Conservation (phyloP, 768 basidiomycete species). For the Russula vinacea region DNA sequence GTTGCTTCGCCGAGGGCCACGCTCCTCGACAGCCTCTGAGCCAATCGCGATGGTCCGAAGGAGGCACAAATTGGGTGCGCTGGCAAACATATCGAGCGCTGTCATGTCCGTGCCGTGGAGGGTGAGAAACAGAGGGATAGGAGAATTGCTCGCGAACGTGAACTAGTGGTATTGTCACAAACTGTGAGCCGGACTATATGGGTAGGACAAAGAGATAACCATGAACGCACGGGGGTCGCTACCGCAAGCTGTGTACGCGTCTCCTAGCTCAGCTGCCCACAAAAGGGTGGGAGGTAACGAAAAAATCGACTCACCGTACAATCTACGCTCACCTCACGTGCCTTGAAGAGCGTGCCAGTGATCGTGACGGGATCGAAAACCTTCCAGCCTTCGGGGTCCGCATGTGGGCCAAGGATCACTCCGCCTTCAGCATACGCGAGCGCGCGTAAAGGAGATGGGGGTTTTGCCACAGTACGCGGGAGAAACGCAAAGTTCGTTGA, state of each 20-base stretch:
- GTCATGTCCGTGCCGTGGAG: constrained; percentile 45
- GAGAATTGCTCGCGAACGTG: constrained; percentile 49
- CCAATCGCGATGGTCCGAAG: constrained; percentile 50
- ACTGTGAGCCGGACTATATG: background rate
- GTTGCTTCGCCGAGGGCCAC: constrained; percentile 41
- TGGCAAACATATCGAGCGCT: constrained; percentile 49
- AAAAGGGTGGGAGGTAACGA: background rate
- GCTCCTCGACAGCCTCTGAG: constrained; percentile 5
- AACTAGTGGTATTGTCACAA: constrained; percentile 37
- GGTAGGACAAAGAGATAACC: background rate
- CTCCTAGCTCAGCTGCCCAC: background rate
- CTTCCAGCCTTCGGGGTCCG: constrained; percentile 44
- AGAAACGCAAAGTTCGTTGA: constrained; percentile 37
- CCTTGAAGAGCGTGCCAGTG: constrained; percentile 39
- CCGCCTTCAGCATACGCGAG: constrained; percentile 39
- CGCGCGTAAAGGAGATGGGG: constrained; percentile 39
- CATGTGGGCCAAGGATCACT: constrained; percentile 40
- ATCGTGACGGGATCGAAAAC: constrained; percentile 36
- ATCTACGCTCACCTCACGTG: constrained; percentile 35
- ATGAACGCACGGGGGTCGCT: constrained; percentile 44
- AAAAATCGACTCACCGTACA: constrained; percentile 36
- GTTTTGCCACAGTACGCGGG: constrained; percentile 37
- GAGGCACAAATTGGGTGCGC: constrained; percentile 44
- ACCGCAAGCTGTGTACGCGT: constrained; percentile 45
- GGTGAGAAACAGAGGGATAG: constrained; percentile 50